phyloP scores from a whole-genome alignment of 2,329 filamentous ascomycete species.

The Plenodomus tracheiphilus region DNA sequence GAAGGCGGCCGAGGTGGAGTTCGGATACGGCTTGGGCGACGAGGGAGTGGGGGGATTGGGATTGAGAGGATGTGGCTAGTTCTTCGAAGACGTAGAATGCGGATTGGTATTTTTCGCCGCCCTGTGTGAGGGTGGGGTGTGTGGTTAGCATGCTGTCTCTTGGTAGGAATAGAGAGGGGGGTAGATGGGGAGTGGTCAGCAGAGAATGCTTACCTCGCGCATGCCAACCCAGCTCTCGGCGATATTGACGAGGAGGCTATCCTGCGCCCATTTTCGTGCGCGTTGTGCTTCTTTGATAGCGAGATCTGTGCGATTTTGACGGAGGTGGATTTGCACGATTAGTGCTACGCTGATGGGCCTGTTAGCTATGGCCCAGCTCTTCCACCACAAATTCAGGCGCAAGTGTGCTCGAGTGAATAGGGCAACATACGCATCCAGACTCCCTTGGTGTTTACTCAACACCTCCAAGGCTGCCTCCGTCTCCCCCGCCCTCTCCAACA shows the following conservation, averaged over 20 bases:
- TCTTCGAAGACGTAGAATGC: conserved; percentile 98
- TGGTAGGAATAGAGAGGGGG: background rate
- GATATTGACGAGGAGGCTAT: conserved; percentile 89
- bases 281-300: conserved; percentile 85
- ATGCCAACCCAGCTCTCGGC: conserved; percentile 95
- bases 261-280: conserved; percentile 92
- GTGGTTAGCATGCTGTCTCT: conserved; percentile 12
- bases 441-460: conserved; percentile 82
- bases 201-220: conserved; percentile 69
- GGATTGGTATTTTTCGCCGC: conserved; percentile 93
- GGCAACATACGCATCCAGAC: conserved; percentile 66
- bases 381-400: too few species aligned
- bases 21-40: conserved; percentile 90
- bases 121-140: conserved; percentile 64
- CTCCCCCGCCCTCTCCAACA: conserved; percentile 78
- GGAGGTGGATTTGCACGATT: conserved; percentile 88
- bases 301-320: conserved; percentile 88
- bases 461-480: conserved; percentile 83
- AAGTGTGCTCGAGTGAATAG: too few species aligned
- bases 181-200: background rate
- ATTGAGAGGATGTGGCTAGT: conserved; percentile 82
- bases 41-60: conserved; percentile 73
- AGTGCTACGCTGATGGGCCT: conserved; percentile 70
- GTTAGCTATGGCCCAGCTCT: conserved; percentile 3
- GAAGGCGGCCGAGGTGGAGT: conserved; percentile 82